Evolutionary conservation across 2,329 filamentous ascomycete genomes (phyloP).

Genomic region (Ophiostoma novo-ulmi): DNA sequence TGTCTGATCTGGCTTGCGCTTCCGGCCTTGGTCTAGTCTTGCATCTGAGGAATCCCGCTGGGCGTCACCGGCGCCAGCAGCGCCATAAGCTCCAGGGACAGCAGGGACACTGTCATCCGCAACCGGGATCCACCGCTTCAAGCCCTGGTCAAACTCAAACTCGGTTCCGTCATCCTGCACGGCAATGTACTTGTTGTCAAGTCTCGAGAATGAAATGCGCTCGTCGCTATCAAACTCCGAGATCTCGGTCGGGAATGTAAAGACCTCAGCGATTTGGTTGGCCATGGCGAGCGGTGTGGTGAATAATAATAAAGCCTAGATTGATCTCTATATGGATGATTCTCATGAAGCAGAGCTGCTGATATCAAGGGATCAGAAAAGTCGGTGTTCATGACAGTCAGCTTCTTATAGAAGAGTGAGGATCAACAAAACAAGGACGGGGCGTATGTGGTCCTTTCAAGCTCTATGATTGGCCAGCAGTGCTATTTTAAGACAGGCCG

Average conservation of each 20-base stretch:
- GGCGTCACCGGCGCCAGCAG: background rate
- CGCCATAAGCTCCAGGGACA: background rate
- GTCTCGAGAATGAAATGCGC: slow-evolving; percentile 80
- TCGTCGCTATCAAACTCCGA: slow-evolving; percentile 70
- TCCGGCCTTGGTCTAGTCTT: slow-evolving; percentile 32
- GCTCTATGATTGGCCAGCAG: slow-evolving; percentile 11
- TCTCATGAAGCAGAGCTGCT: background rate
- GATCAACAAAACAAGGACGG: slow-evolving; percentile 22
- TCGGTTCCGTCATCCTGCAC: slow-evolving; percentile 81
- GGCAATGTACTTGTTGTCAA: slow-evolving; percentile 75
- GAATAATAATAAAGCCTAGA: background rate
- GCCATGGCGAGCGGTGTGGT: slow-evolving; percentile 18
- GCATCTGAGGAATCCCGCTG: slow-evolving; percentile 27
- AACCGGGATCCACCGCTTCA: slow-evolving; percentile 68
- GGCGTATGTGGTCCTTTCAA: background rate
- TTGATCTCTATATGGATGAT: background rate
- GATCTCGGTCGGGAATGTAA: slow-evolving; percentile 54
- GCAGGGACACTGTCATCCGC: slow-evolving; percentile 31
- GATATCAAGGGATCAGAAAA: background rate
- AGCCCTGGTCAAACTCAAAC: slow-evolving; percentile 70
- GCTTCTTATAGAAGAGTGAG: slow-evolving; percentile 7
- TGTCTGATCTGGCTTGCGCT: slow-evolving; percentile 41
- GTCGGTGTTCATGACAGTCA: background rate
- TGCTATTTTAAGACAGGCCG: background rate
- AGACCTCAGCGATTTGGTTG: slow-evolving; percentile 29